Evolutionary conservation across 768 basidiomycete genomes (phyloP).

Genomic region (Punctularia strigosozonata): DNA sequence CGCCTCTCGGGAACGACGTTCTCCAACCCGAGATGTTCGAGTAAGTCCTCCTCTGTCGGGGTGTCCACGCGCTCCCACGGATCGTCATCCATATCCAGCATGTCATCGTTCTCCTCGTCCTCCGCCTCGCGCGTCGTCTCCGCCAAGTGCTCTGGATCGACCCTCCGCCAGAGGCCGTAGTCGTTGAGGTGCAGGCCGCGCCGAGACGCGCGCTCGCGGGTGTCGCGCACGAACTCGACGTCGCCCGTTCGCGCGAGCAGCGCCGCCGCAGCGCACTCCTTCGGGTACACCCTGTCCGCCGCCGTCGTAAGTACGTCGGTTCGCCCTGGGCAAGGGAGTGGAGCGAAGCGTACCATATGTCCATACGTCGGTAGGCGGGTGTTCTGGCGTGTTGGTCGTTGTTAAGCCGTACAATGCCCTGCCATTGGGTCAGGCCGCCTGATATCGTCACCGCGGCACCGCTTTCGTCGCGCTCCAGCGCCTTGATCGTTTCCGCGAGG

Average conservation of each 20-base stretch:
- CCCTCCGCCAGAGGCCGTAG: constrained; percentile 57
- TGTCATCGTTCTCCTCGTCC: constrained; percentile 3
- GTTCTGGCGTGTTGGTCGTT: too few species aligned
- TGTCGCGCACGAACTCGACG: constrained; percentile 28
- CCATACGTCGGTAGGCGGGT: too few species aligned
- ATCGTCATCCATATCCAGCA: constrained; percentile 24
- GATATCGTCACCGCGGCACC: constrained; percentile 28
- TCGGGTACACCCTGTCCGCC: too few species aligned
- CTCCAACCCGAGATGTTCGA: constrained; percentile 30
- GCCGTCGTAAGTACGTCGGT: too few species aligned
- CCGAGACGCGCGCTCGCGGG: constrained; percentile 29
- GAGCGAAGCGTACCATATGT: too few species aligned
- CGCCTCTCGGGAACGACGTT: constrained; percentile 27
- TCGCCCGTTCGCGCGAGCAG: constrained; percentile 48
- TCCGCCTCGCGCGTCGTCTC: constrained; percentile 2
- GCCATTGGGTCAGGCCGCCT: constrained; percentile 28
- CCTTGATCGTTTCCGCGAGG: too few species aligned
- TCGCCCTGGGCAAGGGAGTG: too few species aligned
- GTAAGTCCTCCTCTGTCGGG: constrained; percentile 31
- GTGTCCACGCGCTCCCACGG: constrained; percentile 38
- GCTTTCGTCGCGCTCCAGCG: too few species aligned
- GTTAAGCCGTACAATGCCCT: constrained; percentile 40
- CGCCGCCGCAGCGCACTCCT: too few species aligned
- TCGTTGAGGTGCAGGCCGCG: constrained; percentile 43
- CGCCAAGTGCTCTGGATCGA: constrained; percentile 3